Evolutionary conservation across 129 eudicot genomes (phyloP).

Genomic region (Centrapalus pauciflorus): DNA sequence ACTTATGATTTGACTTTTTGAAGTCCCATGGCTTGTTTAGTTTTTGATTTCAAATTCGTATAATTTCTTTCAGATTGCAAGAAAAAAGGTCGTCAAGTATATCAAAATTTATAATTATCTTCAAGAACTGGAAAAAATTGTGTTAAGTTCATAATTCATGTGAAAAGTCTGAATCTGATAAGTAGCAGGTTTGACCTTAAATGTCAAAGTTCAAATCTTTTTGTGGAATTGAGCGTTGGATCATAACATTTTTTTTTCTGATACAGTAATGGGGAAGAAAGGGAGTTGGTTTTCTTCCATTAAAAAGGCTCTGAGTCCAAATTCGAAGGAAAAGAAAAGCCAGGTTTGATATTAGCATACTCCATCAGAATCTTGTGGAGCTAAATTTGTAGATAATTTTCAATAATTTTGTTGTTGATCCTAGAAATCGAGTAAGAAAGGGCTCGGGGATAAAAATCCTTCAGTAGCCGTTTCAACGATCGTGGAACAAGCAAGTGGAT

Average conservation of each 20-base stretch:
- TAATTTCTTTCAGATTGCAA: not conserved
- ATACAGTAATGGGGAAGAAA: conserved; percentile 65
- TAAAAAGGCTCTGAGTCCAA: conserved; percentile 74
- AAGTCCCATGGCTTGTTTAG: not conserved
- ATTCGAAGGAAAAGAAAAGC: conserved; percentile 56
- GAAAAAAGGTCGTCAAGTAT: not conserved
- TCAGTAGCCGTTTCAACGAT: conserved; percentile 21
- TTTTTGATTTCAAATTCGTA: not conserved
- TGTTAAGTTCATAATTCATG: not conserved
- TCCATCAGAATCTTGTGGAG: not conserved
- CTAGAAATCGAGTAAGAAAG: conserved; percentile 68
- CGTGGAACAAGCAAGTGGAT: conserved; percentile 25
- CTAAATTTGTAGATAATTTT: not conserved
- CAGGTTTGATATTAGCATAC: conserved; percentile 33
- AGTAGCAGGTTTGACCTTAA: not conserved
- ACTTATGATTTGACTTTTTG: conserved; percentile 11
- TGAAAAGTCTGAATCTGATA: not conserved
- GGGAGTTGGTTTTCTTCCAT: conserved; percentile 81
- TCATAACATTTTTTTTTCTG: not conserved
- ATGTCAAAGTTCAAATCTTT: conserved; percentile 11
- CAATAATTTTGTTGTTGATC: not conserved
- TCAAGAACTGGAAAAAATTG: not conserved
- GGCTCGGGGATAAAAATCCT: conserved; percentile 41
- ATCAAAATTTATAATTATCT: not conserved
- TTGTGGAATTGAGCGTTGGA: not conserved